Percentiles rank a stretch among this genome's conserved stretches.
Conservation (phyloP, 345 rosid genomes). For the Euphorbia peplus region DNA sequence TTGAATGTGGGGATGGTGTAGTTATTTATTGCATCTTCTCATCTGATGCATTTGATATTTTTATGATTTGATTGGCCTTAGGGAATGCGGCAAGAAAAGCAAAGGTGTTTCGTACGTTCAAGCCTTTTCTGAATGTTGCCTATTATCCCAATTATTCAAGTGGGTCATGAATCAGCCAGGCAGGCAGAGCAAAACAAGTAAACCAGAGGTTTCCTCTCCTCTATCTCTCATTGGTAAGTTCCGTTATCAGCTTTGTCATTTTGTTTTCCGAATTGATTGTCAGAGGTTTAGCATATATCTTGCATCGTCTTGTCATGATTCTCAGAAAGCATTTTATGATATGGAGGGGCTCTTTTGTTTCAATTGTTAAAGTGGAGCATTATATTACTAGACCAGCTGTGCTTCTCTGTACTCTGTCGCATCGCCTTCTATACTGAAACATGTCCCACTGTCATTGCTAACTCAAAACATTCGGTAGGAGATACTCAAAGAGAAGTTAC, state of each 20-base stretch:
- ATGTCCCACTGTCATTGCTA: constrained; percentile 13
- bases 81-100: constrained; percentile 46
- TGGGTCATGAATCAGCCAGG: constrained; percentile 51
- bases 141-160: constrained; percentile 47
- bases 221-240: constrained; percentile 61
- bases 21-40: constrained; percentile 11
- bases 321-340: constrained; percentile 25
- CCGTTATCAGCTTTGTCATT: constrained; percentile 18
- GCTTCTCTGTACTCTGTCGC: constrained; percentile 16
- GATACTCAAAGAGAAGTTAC: constrained; percentile 13
- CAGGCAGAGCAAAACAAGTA: constrained; percentile 32
- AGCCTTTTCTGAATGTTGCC: constrained; percentile 46
- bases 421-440: constrained; percentile 13
- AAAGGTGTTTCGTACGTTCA: constrained; percentile 39
- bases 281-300: constrained; percentile 14
- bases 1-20: constrained; percentile 8
- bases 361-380: constrained; percentile 24
- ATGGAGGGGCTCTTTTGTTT: constrained; percentile 14
- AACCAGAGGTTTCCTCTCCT: constrained; percentile 40
- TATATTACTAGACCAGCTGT: constrained; percentile 21
- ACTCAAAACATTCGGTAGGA: constrained; percentile 12
- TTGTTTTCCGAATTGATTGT: constrained; percentile 7
- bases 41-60: constrained; percentile 23
- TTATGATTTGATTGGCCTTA: constrained; percentile 34
- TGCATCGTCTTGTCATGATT: constrained; percentile 16